Evolutionary conservation across 2,329 filamentous ascomycete genomes (phyloP).

Genomic region (Keithomyces neogunnii): DNA sequence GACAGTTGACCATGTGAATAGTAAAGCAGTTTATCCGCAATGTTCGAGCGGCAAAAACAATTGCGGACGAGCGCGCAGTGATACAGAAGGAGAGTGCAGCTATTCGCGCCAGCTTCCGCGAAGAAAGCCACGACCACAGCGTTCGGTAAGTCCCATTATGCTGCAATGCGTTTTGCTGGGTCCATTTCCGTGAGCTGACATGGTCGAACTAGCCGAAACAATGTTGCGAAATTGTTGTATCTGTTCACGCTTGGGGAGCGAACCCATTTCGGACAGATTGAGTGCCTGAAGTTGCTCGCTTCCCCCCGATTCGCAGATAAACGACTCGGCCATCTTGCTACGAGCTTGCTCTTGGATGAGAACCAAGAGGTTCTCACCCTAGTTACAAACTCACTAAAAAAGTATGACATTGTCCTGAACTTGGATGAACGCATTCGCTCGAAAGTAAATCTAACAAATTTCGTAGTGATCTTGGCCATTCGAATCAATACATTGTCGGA

Average conservation of each 20-base stretch:
- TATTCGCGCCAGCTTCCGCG: slow-evolving; percentile 93
- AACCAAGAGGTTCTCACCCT: slow-evolving; percentile 97
- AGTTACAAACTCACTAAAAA: slow-evolving; percentile 96
- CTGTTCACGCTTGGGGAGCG: slow-evolving; percentile 96
- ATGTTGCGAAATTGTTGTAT: slow-evolving; percentile 96
- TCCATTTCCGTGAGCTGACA: neutral
- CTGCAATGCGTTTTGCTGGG: neutral
- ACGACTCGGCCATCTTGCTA: slow-evolving; percentile 87
- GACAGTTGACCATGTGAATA: slow-evolving; percentile 28
- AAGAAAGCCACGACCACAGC: slow-evolving; percentile 89
- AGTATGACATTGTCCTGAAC: slow-evolving; percentile 46
- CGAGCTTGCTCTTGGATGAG: slow-evolving; percentile 91
- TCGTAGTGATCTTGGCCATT: slow-evolving; percentile 82
- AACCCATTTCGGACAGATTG: slow-evolving; percentile 98
- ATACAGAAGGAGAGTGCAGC: slow-evolving; percentile 98
- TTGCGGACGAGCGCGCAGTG: slow-evolving; percentile 95
- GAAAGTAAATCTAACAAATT: slow-evolving; percentile 10
- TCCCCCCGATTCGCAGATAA: slow-evolving; percentile 98
- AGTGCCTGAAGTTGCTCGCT: slow-evolving; percentile 94
- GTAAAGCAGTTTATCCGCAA: slow-evolving; percentile 99
- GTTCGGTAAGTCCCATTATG: slow-evolving; percentile 55
- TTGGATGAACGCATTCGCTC: neutral
- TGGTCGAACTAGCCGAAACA: slow-evolving; percentile 65
- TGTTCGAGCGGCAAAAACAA: slow-evolving; percentile 96
- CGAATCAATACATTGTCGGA: slow-evolving; percentile 97